These are phyloP conservation scores for Globisporangium spiculum DNA, from an alignment of 352 stramenopile species.

Conservation along the genomic window DNA sequence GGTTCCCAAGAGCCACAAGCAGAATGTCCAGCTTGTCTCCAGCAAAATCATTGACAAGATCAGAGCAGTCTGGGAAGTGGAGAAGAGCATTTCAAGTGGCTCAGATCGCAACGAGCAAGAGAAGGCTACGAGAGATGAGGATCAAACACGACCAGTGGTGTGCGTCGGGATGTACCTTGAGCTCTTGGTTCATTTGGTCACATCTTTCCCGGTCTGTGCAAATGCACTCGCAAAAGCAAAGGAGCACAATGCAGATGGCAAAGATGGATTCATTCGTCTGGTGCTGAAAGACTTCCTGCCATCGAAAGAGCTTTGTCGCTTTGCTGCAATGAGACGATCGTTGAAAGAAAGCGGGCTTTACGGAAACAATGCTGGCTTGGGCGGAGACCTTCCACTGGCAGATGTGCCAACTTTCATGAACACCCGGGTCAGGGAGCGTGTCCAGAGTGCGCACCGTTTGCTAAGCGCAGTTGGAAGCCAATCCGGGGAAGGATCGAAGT, in stretches of 20 bases:
- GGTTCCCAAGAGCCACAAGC: slow-evolving; percentile 64
- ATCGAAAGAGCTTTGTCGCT: slow-evolving; percentile 66
- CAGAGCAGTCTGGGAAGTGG: slow-evolving; percentile 41
- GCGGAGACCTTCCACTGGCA: slow-evolving; percentile 31
- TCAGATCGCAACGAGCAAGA: slow-evolving; percentile 12
- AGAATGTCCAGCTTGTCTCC: slow-evolving; percentile 55
- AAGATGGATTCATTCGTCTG: slow-evolving; percentile 48
- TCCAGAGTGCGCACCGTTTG: slow-evolving; percentile 67
- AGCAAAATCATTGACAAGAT: slow-evolving; percentile 68
- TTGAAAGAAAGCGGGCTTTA: slow-evolving; percentile 57
- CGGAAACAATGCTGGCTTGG: slow-evolving; percentile 29
- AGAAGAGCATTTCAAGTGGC: slow-evolving; percentile 32
- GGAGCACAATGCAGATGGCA: slow-evolving; percentile 22
- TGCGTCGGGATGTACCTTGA: slow-evolving; percentile 71
- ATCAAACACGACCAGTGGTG: slow-evolving; percentile 23
- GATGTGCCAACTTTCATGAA: slow-evolving; percentile 40
- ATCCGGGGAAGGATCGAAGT: slow-evolving; percentile 73
- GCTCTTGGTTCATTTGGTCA: slow-evolving; percentile 71
- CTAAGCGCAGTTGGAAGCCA: slow-evolving; percentile 66
- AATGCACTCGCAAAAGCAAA: slow-evolving; percentile 62
- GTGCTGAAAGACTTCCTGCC: slow-evolving; percentile 71
- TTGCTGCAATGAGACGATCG: slow-evolving; percentile 46
- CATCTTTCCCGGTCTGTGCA: slow-evolving; percentile 62
- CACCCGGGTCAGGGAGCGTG: slow-evolving; percentile 42
- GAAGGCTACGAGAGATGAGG: slow-evolving; percentile 8